Base-by-base conservation (phyloP, 208 protist species). In the Crithidia fasciculata region DNA sequence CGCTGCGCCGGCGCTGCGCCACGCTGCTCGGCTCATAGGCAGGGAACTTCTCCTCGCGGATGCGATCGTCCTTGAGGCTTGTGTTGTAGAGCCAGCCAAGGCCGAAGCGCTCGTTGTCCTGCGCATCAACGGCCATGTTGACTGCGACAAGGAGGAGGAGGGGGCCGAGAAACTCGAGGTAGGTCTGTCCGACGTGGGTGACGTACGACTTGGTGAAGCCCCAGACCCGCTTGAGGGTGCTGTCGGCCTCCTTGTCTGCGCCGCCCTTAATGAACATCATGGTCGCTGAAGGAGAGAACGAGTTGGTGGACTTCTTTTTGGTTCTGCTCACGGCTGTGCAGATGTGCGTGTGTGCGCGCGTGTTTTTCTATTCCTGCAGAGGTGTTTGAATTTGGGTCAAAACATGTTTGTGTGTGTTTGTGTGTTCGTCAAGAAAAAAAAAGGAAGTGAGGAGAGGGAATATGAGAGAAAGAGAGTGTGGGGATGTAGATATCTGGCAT, bases 41-140 rank as follows among this genome's bases (percentile, higher is more conserved):
- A 0, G 91, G 91, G 74, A 91, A 94, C 81, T 89, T 89, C 69
- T 85, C 79, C 74, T 96, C 91, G 3, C 91, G 82, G 45, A 85
- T 74, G 37, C 74, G 69, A 43, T 94, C 91, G 55, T 91, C 82
- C 59, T 93, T 81, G 12, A 94, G 54, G 6, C 73, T 64, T 3
- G 85, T 78, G 69, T 73, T 83, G 70, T 92, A 81, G 36, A 94
- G 39, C 91, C 91, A 96, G 37, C 84, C 73, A 9, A 96, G 89
- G 5, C 91, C 91, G 66, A 96, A 93, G 37, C 78, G 81, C 59
- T 94, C 91, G 68, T 79, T 84, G 78, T 96, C 91, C 43, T 86
- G 81, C n/a, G 57, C 66, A 50, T 84, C 80, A 18, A 92, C 56
- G 13, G 81, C 84, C 76, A 84, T 81, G 75, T 83, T 84, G 19